Base-by-base conservation (phyloP, 345 rosid species). In the sweet orange (Citrus sinensis) region DNA sequence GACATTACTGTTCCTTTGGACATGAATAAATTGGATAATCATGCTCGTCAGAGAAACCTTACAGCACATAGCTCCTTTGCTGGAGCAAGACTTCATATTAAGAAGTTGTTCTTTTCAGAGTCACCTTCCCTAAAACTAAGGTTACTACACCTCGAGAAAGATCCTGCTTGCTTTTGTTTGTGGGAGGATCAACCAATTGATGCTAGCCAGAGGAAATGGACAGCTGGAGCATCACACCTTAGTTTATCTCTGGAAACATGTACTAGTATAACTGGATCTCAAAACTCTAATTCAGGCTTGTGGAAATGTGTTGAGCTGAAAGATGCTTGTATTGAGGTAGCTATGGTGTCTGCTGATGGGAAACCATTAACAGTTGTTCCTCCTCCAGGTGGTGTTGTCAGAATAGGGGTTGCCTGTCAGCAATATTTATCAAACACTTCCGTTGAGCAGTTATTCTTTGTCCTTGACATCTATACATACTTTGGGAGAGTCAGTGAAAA, bases 281-380 rank as follows among this genome's bases (percentile, higher is more conserved):
- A 83, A 80, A 82, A 69, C 69, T 81, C 87, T 73, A 85, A 85
- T 76, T 83, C 89, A 77, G 90, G 87, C 79, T 82, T 79, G 78
- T 96, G 97, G 98, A 91, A 84, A 64, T 96, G 98, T 80, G 92
- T 96, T 76, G 99, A 91, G 82, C 86, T 90, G 66, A 89, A 89
- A 83, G 92, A 90, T 76, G 90, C 87, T 67, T 80, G 84, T 72
- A 42, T 92, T 68, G 93, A 96, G 83, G 93, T 87, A 46, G 98
- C 98, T 74, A 96, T 94, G 98, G 91, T 85, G 56, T 88, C 99
- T 80, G 89, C 95, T n/a, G 99, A 96, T 85, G 99, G 98, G 67
- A 85, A 77, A 70, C 94, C 99, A 74, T 83, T 96, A 74, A 85
- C 84, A 80, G 78, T 82, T 49, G 84, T 96, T 86, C 99, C 99